These are phyloP conservation scores for Crithidia bombi DNA, from an alignment of 208 protist genomes.

Conservation along the genomic window DNA sequence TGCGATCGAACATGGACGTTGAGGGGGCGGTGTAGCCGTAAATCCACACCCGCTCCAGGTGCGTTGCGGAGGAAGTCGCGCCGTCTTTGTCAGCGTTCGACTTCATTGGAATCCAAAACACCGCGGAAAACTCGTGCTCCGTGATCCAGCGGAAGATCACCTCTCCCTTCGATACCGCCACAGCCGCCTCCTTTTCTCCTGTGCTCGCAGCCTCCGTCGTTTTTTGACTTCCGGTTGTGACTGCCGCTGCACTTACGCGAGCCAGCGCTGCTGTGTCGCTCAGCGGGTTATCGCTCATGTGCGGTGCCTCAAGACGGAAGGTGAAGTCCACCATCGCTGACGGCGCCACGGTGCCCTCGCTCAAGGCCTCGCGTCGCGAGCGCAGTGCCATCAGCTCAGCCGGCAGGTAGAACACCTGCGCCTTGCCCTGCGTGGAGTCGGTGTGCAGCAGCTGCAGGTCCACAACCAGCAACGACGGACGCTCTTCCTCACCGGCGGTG, in stretches of 20 bases:
- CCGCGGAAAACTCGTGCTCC: constrained; percentile 72
- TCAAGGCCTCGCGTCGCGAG: constrained; percentile 38
- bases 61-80: neutral
- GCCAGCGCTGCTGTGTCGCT: constrained; percentile 45
- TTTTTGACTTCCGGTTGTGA: constrained; percentile 9
- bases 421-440: constrained; percentile 38
- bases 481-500: constrained; percentile 20
- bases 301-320: constrained; percentile 33
- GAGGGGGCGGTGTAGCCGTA: constrained; percentile 62
- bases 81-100: neutral
- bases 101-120: constrained; percentile 28
- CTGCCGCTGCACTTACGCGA: constrained; percentile 25
- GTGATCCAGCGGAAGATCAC: constrained; percentile 61
- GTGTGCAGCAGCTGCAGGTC: constrained; percentile 59
- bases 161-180: constrained; percentile 17
- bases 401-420: constrained; percentile 54
- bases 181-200: neutral
- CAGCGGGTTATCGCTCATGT: constrained; percentile 36
- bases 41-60: constrained; percentile 61
- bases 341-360: constrained; percentile 37
- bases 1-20: constrained; percentile 40
- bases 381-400: constrained; percentile 41
- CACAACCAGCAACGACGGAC: constrained; percentile 60
- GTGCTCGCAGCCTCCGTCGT: neutral
- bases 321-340: constrained; percentile 40